Base-by-base conservation (phyloP, 176 grass and related monocot genomes). In the Lolium rigidum region DNA sequence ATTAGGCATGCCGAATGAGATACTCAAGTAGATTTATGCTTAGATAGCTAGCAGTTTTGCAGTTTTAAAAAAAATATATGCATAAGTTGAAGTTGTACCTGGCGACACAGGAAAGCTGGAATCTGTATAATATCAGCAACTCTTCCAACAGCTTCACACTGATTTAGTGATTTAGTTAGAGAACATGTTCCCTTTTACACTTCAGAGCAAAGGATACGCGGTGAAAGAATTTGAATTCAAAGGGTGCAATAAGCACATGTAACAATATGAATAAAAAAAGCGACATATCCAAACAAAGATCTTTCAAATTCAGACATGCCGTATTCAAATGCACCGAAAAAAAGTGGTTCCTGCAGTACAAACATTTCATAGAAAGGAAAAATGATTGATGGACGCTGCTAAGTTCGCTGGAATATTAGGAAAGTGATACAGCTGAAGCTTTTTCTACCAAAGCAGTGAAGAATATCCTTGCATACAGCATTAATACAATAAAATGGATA, bases 41-140 rank as follows among this genome's bases (percentile, higher is more conserved):
- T 83, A 69, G 73, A 51, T 41, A 79, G 58, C 38, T 43, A 31
- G 79, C n/a, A 26, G 31, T 35, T 49, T 1, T 70, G 59, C 24
- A 50, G 58, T 83, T 74, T 46, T 2, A 72, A 17, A 64, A 22
- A 31, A 44, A 48, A 44, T n/a, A 69, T 10, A 51, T 56, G 37
- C 26, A 46, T 77, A 26, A 1, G 17, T 76, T 50, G 39, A 70
- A 62, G 2, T 24, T 77, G 77, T 90, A 98, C 96, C 96, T 98
- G 93, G 44, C 96, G 96, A 78, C 96, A 98, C 9, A 98, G 92
- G 86, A 98, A 98, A 76, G 96, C 96, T 79, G 96, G 96, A 89
- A 98, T 98, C 80, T 98, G 96, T 87, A 98, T 98, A 85, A 98
- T 92, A 79, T 98, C 96, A 59, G 89, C 96, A 70, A 98, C 96